Evolutionary conservation across 73 alveolate species (phyloP), one percentile per base, ranked within the genome.

Genomic region (Stentor coeruleus): DNA sequence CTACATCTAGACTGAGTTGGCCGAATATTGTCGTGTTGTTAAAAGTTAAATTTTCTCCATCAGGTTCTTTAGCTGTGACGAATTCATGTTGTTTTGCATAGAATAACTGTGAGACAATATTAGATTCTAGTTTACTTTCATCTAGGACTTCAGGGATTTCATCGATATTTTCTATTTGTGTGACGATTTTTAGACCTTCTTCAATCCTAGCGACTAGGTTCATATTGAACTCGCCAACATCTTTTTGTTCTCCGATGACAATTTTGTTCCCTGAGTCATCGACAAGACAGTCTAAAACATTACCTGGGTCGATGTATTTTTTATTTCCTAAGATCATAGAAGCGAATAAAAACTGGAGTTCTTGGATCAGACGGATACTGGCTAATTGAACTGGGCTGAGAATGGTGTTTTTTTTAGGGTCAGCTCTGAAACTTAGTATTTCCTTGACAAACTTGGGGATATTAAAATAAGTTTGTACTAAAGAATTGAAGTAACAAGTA

Each of bases 181-280:
- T 37, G 39, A 31, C 79, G n/a, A 38, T 38, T 75, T 75, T 41
- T 0, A 94, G 59, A 20, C 97, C 97, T 85, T 94, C 98, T 39
- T 90, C 95, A 3, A 94, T 79, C 66, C 97, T 82, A 59, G 92
- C 93, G 0, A 94, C 80, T 81, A 94, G 86, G 76, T 84, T 90
- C 58, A 87, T 85, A 76, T 92, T 84, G 85, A 94, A 92, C 89
- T 94, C 99, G 35, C 97, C 99, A 0, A 94, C 87, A 74, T 94
- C 99, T 82, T 94, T 91, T 79, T 94, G 89, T 60, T 94, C 99
- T n/a, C 97, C 97, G 35, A 94, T 58, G 33, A 74, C 85, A 20
- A 94, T 74, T 59, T 74, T 81, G 79, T 90, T 81, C 15, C 97
- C 97, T 58, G 83, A 89, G 35, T 94, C 97, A 81, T 92, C 97